Percentiles rank a stretch among this genome's conserved stretches.
These are phyloP conservation scores for Vaccinium myrtillus DNA, from an alignment of 148 eudicot genomes.

Conservation along the genomic window DNA sequence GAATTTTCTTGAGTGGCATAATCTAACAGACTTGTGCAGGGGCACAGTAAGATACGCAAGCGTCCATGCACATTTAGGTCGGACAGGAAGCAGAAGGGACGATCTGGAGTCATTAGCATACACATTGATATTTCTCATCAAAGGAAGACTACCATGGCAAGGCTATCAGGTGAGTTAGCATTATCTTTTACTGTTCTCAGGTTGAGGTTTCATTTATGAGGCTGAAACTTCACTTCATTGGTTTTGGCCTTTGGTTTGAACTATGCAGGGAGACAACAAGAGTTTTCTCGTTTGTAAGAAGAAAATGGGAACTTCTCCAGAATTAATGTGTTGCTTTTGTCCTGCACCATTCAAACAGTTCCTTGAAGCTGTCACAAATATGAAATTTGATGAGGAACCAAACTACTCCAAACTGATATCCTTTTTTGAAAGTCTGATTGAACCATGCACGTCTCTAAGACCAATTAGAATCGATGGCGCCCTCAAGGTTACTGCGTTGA, in stretches of 20 bases:
- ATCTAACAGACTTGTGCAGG: constrained; percentile 36
- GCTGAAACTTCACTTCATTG: not conserved
- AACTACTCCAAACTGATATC: constrained; percentile 79
- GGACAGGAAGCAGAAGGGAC: constrained; percentile 88
- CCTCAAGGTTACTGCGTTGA: constrained; percentile 52
- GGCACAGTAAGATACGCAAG: constrained; percentile 95
- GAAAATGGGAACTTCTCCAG: constrained; percentile 91
- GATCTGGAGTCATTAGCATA: constrained; percentile 84
- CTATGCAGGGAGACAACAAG: constrained; percentile 81
- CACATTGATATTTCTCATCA: constrained; percentile 68
- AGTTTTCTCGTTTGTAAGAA: constrained; percentile 82
- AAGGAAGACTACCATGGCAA: constrained; percentile 83
- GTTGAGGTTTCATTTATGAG: not conserved
- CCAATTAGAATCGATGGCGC: constrained; percentile 86
- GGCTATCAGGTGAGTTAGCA: constrained; percentile 71
- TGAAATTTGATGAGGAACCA: constrained; percentile 95
- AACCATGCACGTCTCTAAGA: constrained; percentile 67
- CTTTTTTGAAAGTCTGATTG: constrained; percentile 75
- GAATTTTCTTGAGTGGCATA: not conserved
- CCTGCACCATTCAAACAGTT: constrained; percentile 81
- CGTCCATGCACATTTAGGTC: constrained; percentile 95
- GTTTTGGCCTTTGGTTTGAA: constrained; percentile 17
- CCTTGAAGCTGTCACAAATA: constrained; percentile 82
- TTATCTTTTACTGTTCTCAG: constrained; percentile 4
- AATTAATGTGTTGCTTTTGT: constrained; percentile 91